Conservation (phyloP, 768 basidiomycete genomes). For the Botryobasidium botryosum region DNA sequence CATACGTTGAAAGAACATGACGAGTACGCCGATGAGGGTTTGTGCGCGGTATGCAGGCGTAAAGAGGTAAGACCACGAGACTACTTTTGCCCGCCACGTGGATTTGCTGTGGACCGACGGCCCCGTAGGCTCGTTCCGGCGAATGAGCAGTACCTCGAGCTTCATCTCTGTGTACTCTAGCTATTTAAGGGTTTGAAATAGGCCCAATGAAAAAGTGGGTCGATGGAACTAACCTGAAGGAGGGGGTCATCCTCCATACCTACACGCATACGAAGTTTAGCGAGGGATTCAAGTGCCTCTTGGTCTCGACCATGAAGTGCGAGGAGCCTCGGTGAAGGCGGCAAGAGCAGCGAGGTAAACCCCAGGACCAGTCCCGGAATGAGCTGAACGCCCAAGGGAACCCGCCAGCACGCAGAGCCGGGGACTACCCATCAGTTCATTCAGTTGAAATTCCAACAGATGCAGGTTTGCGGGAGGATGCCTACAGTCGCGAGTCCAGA, state of each 20-base stretch:
- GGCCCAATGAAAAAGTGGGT: neutral
- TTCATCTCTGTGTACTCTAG: slow-evolving; percentile 65
- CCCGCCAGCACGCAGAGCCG: slow-evolving; percentile 54
- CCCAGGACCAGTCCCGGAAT: slow-evolving; percentile 50
- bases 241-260: slow-evolving; percentile 37
- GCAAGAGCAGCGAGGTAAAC: slow-evolving; percentile 40
- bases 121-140: slow-evolving; percentile 21
- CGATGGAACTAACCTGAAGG: slow-evolving; percentile 25
- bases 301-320: slow-evolving; percentile 36
- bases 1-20: slow-evolving; percentile 77
- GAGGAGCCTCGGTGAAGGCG: slow-evolving; percentile 44
- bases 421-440: slow-evolving; percentile 25
- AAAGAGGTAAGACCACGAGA: slow-evolving; percentile 43
- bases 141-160: slow-evolving; percentile 41
- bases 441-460: neutral
- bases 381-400: slow-evolving; percentile 57
- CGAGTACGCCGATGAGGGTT: slow-evolving; percentile 50
- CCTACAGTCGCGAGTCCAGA: slow-evolving; percentile 46
- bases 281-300: slow-evolving; percentile 42
- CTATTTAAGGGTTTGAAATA: slow-evolving; percentile 19
- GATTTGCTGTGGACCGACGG: too few relatives aligned
- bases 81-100: slow-evolving; percentile 19
- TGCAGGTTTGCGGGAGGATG: slow-evolving; percentile 4
- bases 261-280: slow-evolving; percentile 34
- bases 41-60: slow-evolving; percentile 35